Base-by-base conservation (phyloP, 306 rosid species). In the Oxytropis ochrocephala region DNA sequence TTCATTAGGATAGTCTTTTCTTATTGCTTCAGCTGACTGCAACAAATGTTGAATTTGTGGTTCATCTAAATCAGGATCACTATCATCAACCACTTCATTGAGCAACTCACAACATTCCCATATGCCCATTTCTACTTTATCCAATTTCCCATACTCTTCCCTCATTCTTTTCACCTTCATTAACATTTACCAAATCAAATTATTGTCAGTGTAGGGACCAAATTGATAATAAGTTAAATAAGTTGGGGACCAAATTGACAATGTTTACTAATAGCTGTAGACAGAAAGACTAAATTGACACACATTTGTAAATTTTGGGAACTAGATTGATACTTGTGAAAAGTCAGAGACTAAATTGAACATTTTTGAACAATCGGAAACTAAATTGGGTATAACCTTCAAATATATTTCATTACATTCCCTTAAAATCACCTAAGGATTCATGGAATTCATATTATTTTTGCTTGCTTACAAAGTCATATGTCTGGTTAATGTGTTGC, bases 91-190 rank as follows among this genome's bases (percentile, higher is more conserved):
- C 47, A 83, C 78, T 10, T 74, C 74, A 53, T 79, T 79, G 2
- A 83, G 78, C 9, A 83, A 17, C 17, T 79, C 87, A 76, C 81
- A 68, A 11, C 82, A 76, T 44, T 79, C 82, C 84, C 87, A 83
- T 5, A 83, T 73, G n/a, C 78, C n/a, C 87, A 83, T 83, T 60
- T 83, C 80, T 0, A 36, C 80, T 16, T 70, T 83, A 75, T 83
- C 18, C 67, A 83, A 5, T 64, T 83, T 83, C 39, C 36, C 27
- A 67, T 83, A 83, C 8, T 76, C 79, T 44, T 63, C 69, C 27
- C 80, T 79, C 78, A 63, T 76, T 41, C 16, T 69, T 72, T 79
- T 79, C 10, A 73, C 87, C 84, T 83, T 5, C 6, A 48, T 48
- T 16, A 13, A 10, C 18, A 61, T 13, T 65, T 33, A 36, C 9